Evolutionary conservation across 2,329 filamentous ascomycete species (phyloP).

Genomic region (Camptophora hylomeconis): DNA sequence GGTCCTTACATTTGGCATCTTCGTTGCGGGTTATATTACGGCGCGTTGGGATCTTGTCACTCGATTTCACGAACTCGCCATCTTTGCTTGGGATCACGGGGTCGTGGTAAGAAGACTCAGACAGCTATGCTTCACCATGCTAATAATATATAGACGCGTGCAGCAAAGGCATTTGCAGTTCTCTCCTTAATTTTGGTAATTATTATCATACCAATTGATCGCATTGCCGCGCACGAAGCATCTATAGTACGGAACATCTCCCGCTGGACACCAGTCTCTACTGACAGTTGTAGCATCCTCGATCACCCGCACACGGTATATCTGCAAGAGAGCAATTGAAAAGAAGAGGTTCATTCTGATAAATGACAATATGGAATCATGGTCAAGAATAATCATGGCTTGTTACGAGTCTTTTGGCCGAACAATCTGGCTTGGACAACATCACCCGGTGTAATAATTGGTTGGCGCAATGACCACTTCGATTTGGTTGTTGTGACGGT

Average conservation of each 20-base stretch:
- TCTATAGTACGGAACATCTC: slow-evolving; percentile 49
- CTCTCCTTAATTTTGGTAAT: slow-evolving; percentile 76
- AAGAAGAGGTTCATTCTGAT: slow-evolving; percentile 84
- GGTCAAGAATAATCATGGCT: slow-evolving; percentile 54
- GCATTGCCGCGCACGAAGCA: slow-evolving; percentile 68
- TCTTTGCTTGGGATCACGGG: slow-evolving; percentile 97
- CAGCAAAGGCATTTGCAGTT: slow-evolving; percentile 70
- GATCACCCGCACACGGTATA: slow-evolving; percentile 63
- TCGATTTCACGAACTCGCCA: slow-evolving; percentile 86
- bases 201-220: slow-evolving; percentile 70
- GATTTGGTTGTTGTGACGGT: slow-evolving; percentile 86
- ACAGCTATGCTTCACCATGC: background rate
- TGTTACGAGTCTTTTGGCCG: slow-evolving; percentile 99
- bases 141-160: slow-evolving; percentile 50
- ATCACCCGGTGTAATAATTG: slow-evolving; percentile 73
- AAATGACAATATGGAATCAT: slow-evolving; percentile 44
- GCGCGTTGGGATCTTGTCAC: slow-evolving; percentile 98
- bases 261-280: slow-evolving; percentile 3
- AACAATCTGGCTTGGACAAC: slow-evolving; percentile 63
- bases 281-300: slow-evolving; percentile 54
- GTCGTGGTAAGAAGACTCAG: slow-evolving; percentile 58
- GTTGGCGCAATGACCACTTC: slow-evolving; percentile 84
- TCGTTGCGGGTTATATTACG: slow-evolving; percentile 98
- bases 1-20: slow-evolving; percentile 88
- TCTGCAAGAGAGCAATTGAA: slow-evolving; percentile 92